Conservation (phyloP, 1,284 basidiomycete species). For the Quambalaria eucalypti region DNA sequence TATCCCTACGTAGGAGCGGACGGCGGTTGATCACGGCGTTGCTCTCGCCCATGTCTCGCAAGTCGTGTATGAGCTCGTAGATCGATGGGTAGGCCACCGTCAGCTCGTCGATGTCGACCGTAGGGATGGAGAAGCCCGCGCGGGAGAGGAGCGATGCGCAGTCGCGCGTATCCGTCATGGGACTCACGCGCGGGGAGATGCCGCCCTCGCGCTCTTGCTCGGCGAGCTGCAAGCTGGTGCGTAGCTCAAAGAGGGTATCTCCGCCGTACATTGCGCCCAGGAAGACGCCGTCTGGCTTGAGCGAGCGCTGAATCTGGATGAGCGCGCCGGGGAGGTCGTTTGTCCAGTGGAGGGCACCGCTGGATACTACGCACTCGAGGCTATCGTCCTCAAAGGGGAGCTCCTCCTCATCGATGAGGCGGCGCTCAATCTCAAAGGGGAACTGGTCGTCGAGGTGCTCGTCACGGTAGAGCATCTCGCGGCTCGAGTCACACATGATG, state of each 20-base stretch:
- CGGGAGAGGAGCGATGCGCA: constrained; percentile 58
- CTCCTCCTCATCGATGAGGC: constrained; percentile 38
- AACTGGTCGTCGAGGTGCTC: constrained; percentile 25
- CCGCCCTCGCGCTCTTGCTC: constrained; percentile 91
- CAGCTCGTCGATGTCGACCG: constrained; percentile 91
- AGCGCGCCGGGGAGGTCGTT: constrained; percentile 93
- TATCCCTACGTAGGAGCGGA: constrained; percentile 69
- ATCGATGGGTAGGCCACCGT: constrained; percentile 84
- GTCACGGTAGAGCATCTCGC: constrained; percentile 25
- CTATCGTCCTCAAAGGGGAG: constrained; percentile 59
- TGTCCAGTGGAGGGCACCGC: constrained; percentile 88
- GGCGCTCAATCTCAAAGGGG: constrained; percentile 32
- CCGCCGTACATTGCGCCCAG: constrained; percentile 90
- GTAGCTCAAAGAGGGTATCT: constrained; percentile 88
- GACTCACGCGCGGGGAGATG: constrained; percentile 85
- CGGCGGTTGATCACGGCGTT: constrained; percentile 68
- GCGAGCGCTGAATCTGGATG: constrained; percentile 74
- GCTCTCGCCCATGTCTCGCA: constrained; percentile 90
- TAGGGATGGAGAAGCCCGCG: constrained; percentile 86
- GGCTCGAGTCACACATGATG: constrained; percentile 77
- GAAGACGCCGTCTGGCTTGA: constrained; percentile 88
- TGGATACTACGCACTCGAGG: constrained; percentile 85
- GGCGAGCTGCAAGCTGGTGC: constrained; percentile 81
- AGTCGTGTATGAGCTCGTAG: constrained; percentile 88
- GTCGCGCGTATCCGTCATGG: constrained; percentile 91